Percentiles rank a stretch among this genome's conserved stretches.
phyloP scores from a whole-genome alignment of 805 yeast species.

The Saturnispora halmiae region DNA sequence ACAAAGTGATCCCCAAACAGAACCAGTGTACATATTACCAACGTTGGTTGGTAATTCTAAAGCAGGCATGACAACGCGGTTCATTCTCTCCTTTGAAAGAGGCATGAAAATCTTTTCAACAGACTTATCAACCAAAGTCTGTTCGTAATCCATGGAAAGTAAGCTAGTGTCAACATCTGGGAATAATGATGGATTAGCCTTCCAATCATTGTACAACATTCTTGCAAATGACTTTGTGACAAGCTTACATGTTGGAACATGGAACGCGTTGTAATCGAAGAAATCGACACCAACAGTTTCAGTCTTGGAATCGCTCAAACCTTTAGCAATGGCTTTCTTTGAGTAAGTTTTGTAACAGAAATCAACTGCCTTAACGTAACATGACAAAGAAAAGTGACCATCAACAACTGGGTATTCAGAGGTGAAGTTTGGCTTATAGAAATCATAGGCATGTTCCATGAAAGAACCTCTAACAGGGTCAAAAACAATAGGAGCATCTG shows the following conservation, averaged over 20 bases:
- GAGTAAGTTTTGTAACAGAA: constrained; percentile 76
- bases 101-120: constrained; percentile 81
- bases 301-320: constrained; percentile 35
- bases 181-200: constrained; percentile 55
- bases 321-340: constrained; percentile 54
- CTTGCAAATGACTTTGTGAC: constrained; percentile 91
- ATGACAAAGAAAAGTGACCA: constrained; percentile 89
- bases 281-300: constrained; percentile 57
- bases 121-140: constrained; percentile 66
- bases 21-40: constrained; percentile 97
- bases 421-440: constrained; percentile 95
- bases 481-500: constrained; percentile 93
- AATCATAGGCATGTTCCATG: constrained; percentile 97
- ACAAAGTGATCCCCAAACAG: constrained; percentile 78
- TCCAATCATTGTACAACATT: constrained; percentile 80
- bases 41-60: constrained; percentile 87
- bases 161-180: constrained; percentile 46
- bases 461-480: constrained; percentile 83
- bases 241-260: constrained; percentile 95
- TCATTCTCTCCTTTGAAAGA: constrained; percentile 58
- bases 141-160: constrained; percentile 57
- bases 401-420: constrained; percentile 96
- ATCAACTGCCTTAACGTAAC: constrained; percentile 92
- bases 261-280: constrained; percentile 94
- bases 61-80: constrained; percentile 68